Conservation (phyloP, 2,329 filamentous ascomycete species). For the Aureobasidium sp. region DNA sequence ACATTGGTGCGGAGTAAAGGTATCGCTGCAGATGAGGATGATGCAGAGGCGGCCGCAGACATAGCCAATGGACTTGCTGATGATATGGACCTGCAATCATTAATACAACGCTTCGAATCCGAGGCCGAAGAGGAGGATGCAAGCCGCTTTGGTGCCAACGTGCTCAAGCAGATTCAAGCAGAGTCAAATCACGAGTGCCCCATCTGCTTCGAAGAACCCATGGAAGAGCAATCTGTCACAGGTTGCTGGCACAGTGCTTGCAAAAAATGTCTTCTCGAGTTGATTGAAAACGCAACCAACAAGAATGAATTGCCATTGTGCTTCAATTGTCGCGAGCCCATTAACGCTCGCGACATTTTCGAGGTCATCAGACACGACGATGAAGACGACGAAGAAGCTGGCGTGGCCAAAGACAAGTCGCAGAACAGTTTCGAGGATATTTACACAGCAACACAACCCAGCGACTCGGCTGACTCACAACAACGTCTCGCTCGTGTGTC, state of each 20-base stretch:
- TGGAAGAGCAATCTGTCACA: conserved; percentile 89
- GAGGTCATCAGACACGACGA: conserved; percentile 77
- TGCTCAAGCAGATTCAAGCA: conserved; percentile 82
- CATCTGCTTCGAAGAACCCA: conserved; percentile 90
- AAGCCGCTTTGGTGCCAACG: conserved; percentile 76
- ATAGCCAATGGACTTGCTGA: conserved; percentile 76
- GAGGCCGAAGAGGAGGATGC: conserved; percentile 51
- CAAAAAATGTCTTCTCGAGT: conserved; percentile 84
- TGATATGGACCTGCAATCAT: conserved; percentile 86
- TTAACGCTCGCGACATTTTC: conserved; percentile 81
- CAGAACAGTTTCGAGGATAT: conserved; percentile 27
- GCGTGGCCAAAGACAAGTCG: neutral
- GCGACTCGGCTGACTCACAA: conserved; percentile 19
- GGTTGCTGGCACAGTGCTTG: conserved; percentile 98
- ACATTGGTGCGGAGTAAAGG: conserved; percentile 78
- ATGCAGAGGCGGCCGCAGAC: conserved; percentile 70
- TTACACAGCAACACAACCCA: conserved; percentile 28
- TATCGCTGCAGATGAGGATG: conserved; percentile 80
- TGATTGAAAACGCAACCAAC: conserved; percentile 78
- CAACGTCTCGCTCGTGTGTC: conserved; percentile 47
- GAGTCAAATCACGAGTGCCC: conserved; percentile 87
- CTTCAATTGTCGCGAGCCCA: conserved; percentile 79
- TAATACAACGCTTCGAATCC: conserved; percentile 74
- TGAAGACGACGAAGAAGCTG: conserved; percentile 35
- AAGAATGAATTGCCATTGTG: conserved; percentile 71